Conservation (phyloP, 2,329 filamentous ascomycete species). For the Sporothrix inflata region DNA sequence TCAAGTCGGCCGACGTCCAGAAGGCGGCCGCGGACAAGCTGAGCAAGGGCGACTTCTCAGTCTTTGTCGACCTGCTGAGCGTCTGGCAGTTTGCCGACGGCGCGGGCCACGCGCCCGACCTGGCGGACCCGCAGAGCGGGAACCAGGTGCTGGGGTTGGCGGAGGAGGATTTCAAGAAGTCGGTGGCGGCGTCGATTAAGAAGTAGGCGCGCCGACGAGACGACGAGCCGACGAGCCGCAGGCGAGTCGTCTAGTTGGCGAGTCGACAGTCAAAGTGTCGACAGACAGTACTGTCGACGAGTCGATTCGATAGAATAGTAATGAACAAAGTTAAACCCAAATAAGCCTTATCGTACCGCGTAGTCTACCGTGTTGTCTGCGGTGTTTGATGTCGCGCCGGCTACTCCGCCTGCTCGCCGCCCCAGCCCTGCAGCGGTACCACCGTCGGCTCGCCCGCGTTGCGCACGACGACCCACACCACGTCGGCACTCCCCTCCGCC, state of each 20-base stretch:
- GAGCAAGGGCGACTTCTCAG: constrained; percentile 45
- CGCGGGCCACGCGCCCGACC: constrained; percentile 39
- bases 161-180: constrained; percentile 32
- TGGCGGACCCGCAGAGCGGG: constrained; percentile 32
- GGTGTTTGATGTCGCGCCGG: too few species aligned
- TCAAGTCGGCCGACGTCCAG: constrained; percentile 42
- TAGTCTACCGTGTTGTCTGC: not conserved
- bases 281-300: too few species aligned
- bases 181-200: constrained; percentile 32
- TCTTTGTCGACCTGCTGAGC: constrained; percentile 39
- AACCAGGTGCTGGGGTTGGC: constrained; percentile 38
- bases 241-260: not conserved
- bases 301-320: not conserved
- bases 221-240: not conserved
- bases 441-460: constrained; percentile 64
- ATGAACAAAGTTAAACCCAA: not conserved
- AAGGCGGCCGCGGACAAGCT: constrained; percentile 48
- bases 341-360: too few species aligned
- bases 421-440: constrained; percentile 66
- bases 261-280: not conserved
- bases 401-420: constrained; percentile 48
- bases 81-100: constrained; percentile 44
- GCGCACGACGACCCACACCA: constrained; percentile 68
- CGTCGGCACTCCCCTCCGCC: constrained; percentile 47
- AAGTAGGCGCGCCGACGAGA: too few species aligned